These are phyloP conservation scores for Saccharomyces eubayanus DNA, from an alignment of 805 yeast species.

Conservation along the genomic window DNA sequence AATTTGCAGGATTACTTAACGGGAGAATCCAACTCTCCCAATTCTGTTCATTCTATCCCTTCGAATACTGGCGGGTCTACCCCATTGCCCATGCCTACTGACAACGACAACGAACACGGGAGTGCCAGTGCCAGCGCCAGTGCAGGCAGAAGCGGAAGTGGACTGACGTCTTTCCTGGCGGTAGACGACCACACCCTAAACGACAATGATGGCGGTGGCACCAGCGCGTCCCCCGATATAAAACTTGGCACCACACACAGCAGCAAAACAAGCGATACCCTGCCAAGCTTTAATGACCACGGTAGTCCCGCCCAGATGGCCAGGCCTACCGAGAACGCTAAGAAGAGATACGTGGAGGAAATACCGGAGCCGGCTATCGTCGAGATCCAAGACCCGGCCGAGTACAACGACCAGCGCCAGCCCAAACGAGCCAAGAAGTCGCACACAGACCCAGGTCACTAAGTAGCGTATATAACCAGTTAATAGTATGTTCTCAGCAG, in stretches of 20 bases:
- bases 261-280: not conserved
- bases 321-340: not conserved
- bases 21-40: conserved; percentile 4
- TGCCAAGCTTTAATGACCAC: not conserved
- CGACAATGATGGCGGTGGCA: not conserved
- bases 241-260: not conserved
- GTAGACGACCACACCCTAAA: not conserved
- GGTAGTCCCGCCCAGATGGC: not conserved
- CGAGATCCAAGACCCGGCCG: not conserved
- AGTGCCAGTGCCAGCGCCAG: not conserved
- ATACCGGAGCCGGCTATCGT: not conserved
- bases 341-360: conserved; percentile 6
- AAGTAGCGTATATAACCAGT: not conserved
- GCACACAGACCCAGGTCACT: not conserved
- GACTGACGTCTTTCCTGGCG: not conserved
- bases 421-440: not conserved
- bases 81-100: not conserved
- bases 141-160: not conserved
- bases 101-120: not conserved
- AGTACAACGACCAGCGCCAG: not conserved
- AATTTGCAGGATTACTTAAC: conserved; percentile 14
- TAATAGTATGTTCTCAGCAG: not conserved
- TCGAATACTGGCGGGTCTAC: not conserved
- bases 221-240: not conserved
- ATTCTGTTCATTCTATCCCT: not conserved